Conservation (phyloP, 805 yeast genomes). For the Yarrowia sp. region DNA sequence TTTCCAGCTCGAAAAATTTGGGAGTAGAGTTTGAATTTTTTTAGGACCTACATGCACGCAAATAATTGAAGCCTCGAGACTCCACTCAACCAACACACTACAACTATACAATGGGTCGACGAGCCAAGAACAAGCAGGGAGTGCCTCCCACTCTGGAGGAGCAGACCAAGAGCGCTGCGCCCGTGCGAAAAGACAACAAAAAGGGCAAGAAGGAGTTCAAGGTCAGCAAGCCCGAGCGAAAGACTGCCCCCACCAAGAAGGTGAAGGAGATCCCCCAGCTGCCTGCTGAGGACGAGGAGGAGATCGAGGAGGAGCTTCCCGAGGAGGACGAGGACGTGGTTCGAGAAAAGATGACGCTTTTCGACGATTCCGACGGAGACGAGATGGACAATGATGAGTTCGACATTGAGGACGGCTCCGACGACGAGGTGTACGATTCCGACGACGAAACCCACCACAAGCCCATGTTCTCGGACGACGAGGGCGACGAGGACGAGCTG, state of each 20-base stretch:
- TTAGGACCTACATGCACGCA: slow-evolving; percentile 22
- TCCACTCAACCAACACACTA: slow-evolving; percentile 2
- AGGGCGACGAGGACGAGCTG: slow-evolving; percentile 65
- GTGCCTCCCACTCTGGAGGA: slow-evolving; percentile 88
- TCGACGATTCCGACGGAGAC: slow-evolving; percentile 59
- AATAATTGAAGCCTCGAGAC: not conserved
- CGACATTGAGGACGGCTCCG: slow-evolving; percentile 44
- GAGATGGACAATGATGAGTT: slow-evolving; percentile 58
- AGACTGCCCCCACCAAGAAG: slow-evolving; percentile 42
- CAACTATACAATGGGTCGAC: slow-evolving; percentile 75
- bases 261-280: slow-evolving; percentile 37
- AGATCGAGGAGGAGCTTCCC: slow-evolving; percentile 38
- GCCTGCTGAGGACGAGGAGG: slow-evolving; percentile 28
- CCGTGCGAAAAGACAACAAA: slow-evolving; percentile 38
- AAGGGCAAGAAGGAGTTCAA: slow-evolving; percentile 18
- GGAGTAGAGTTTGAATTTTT: slow-evolving; percentile 34
- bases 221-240: slow-evolving; percentile 36
- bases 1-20: slow-evolving; percentile 30
- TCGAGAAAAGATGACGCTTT: slow-evolving; percentile 67
- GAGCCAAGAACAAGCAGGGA: slow-evolving; percentile 90
- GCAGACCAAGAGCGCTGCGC: slow-evolving; percentile 44
- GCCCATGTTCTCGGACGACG: slow-evolving; percentile 83
- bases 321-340: slow-evolving; percentile 67
- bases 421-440: slow-evolving; percentile 54
- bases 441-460: slow-evolving; percentile 63